Evolutionary conservation across 108 stramenopile species (phyloP), one percentile per base, ranked within the genome.

Genomic region (Seminavis robusta): DNA sequence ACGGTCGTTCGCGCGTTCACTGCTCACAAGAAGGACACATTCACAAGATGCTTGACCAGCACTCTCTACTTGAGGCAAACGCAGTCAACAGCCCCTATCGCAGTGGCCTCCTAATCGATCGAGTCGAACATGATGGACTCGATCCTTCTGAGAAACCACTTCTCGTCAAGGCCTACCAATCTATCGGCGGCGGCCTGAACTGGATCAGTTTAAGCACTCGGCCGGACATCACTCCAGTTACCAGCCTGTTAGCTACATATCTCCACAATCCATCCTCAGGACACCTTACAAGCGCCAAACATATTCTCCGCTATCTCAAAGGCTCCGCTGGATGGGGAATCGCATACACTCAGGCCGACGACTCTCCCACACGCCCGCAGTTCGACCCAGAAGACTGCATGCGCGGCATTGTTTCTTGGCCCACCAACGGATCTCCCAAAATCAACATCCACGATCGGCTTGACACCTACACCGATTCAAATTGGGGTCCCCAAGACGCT

Each of bases 11-110:
- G n/a, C 52, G 49, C 0, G 69, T 64, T 11, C 62, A 58, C 33
- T 33, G 63, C 17, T 64, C 32, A 10, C 69, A 70, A 58, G 29
- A 54, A 11, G 69, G 55, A 1, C 64, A 57, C 21, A 33, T 56
- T 0, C 49, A 57, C 20, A 33, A 58, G 21, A 32, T 48, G 0
- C 54, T 49, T 26, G 39, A 70, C 26, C 31, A 42, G 3, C 52
- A 56, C 30, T 39, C 38, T 1, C 5, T 63, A 2, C 20, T 40
- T 21, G 13, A 28, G 0, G 28, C 34, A 16, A 58, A 56, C 15
- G 0, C 13, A 21, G 10, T 27, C 25, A 28, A 10, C 31, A 64
- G 42, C 1, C 69, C 69, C 7, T 70, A 70, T 28, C 50, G 69
- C 1, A 58, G 56, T n/a, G 54, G 63, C 4, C 19, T 64, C 11